Evolutionary conservation across 1,139 yeast genomes (phyloP).

Genomic region (Diutina pseudorugosa): DNA sequence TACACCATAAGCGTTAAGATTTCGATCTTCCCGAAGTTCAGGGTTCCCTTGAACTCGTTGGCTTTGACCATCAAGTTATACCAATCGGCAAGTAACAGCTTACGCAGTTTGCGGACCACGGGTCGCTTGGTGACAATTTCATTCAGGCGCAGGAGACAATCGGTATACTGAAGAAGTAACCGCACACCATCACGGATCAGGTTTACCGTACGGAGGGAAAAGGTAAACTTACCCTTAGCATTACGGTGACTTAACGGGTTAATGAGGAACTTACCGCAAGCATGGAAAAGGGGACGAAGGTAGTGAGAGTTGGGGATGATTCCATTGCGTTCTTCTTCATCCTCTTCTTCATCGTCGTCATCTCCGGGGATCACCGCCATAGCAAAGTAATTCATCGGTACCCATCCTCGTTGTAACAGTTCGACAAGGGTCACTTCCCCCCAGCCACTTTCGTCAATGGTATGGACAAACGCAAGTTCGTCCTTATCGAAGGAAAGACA

Average conservation of each 20-base stretch:
- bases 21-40: slow-evolving; percentile 53
- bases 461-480: slow-evolving; percentile 79
- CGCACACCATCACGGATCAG: slow-evolving; percentile 76
- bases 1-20: slow-evolving; percentile 60
- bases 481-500: slow-evolving; percentile 74
- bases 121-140: slow-evolving; percentile 64
- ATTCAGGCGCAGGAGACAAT: slow-evolving; percentile 76
- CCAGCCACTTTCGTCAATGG: slow-evolving; percentile 93
- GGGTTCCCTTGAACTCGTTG: slow-evolving; percentile 66
- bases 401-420: slow-evolving; percentile 82
- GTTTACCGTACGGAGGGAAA: slow-evolving; percentile 31
- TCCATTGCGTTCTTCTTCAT: slow-evolving; percentile 12
- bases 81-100: slow-evolving; percentile 80
- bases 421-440: slow-evolving; percentile 81
- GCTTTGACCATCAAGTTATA: slow-evolving; percentile 81
- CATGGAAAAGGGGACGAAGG: slow-evolving; percentile 49
- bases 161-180: slow-evolving; percentile 59
- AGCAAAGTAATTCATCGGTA: slow-evolving; percentile 82
- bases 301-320: slow-evolving; percentile 31
- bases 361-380: slow-evolving; percentile 32
- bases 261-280: slow-evolving; percentile 65
- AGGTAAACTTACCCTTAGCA: slow-evolving; percentile 28
- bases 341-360: slow-evolving; percentile 11
- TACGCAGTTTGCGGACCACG: slow-evolving; percentile 60
- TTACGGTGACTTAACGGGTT: slow-evolving; percentile 48